A percentile compares a stretch with the other conserved stretches of the same genome.
These are phyloP conservation scores for Kazachstania kunashirensis DNA, from an alignment of 805 yeast genomes.

Conservation along the genomic window DNA sequence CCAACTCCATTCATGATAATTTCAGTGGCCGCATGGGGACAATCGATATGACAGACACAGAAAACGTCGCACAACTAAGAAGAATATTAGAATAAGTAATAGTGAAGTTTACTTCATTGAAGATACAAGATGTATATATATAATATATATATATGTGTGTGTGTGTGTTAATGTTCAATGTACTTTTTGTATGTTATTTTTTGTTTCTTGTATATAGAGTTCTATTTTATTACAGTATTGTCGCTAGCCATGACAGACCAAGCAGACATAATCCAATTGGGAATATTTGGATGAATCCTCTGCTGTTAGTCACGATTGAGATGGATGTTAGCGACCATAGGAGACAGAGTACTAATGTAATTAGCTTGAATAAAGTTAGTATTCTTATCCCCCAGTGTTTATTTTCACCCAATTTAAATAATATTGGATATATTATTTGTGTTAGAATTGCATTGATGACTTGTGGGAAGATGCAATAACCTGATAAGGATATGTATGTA, in stretches of 20 bases:
- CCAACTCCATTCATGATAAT: no score
- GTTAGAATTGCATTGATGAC: slow-evolving; percentile 21
- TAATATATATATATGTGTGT: no score
- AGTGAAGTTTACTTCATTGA: no score
- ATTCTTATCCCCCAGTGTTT: slow-evolving; percentile 13
- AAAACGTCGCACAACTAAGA: no score
- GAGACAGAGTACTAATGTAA: slow-evolving; percentile 12
- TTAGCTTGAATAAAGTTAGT: slow-evolving; percentile 11
- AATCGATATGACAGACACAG: no score
- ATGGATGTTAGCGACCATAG: slow-evolving; percentile 23
- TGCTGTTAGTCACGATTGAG: slow-evolving; percentile 18
- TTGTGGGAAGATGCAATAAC: slow-evolving; percentile 30
- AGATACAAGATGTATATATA: no score
- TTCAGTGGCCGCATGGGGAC: no score
- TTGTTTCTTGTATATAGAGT: no score
- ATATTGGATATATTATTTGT: slow-evolving; percentile 21
- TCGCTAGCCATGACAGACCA: slow-evolving; percentile 23
- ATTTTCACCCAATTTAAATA: slow-evolving; percentile 10
- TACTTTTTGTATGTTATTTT: no score
- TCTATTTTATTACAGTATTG: slow-evolving; percentile 10
- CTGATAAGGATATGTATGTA: slow-evolving; percentile 26
- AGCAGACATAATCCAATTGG: slow-evolving; percentile 22
- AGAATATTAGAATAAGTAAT: no score
- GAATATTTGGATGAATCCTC: slow-evolving; percentile 17
- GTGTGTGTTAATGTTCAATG: no score